Evolutionary conservation across 2,329 filamentous ascomycete species (phyloP), one percentile per base, ranked within the genome.

Genomic region (Colletotrichum filicis): DNA sequence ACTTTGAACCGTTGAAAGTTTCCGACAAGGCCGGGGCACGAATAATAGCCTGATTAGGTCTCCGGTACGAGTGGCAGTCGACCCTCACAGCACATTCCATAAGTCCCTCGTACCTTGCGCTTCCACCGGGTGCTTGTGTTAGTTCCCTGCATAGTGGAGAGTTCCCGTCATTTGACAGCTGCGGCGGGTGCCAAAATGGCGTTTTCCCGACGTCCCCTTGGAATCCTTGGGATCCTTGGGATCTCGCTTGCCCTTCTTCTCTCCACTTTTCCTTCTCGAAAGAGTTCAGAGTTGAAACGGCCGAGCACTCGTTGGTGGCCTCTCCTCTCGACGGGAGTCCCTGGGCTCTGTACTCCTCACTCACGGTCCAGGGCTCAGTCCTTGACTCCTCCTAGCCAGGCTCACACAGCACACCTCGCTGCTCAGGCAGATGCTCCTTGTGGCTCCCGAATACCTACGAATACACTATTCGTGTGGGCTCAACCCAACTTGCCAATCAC

Each of bases 81-180:
- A 14, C 16, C 46, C 12, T 35, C 12, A 9, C 26, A 14, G 46
- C 2, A 24, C 22, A 49, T 8, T 5, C 11, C 49, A 14, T 16
- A 49, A 12, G 7, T 19, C 49, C 9, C 37, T 46, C 68, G 64
- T 59, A 22, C 46, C 61, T 58, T 16, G 49, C 61, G 11, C 24
- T 42, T 22, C 63, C 37, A n/a, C 32, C n/a, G 30, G 12, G 28
- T 66, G 53, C 52, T 46, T 61, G 63, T 37, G 56, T 55, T 35
- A n/a, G 22, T 55, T 64, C 64, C 59, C 65, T 72, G 68, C 52
- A 67, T 8, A n/a, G 72, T 68, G 72, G 72, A 58, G 37, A 22
- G 64, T 68, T 72, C 68, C 72, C 72, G 72, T 65, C 61, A 59
- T 74, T 71, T 73, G 72, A 74, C 72, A 74, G 72, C 72, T 72